Base-by-base conservation (phyloP, 306 rosid genomes). In the Gillenia trifoliata region DNA sequence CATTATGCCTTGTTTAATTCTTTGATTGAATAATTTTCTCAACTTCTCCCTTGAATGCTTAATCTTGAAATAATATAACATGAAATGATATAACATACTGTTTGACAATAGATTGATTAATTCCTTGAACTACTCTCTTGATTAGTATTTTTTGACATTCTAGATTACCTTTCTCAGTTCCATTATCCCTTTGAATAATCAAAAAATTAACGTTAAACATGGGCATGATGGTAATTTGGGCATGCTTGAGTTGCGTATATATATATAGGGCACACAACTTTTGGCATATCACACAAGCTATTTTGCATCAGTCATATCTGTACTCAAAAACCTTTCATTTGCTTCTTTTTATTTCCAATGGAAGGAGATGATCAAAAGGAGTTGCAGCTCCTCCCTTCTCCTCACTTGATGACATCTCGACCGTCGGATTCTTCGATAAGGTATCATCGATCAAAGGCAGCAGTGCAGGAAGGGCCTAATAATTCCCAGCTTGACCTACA, bases 341-440 rank as follows among this genome's bases (percentile, higher is more conserved):
- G 26, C 43, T n/a, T 50, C 31, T 47, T 30, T 33, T 54, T 64
- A 57, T 45, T 59, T 36, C n/a, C 80, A 68, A 93, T 93, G 97
- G 98, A 89, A 84, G 86, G 85, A 60, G 86, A 85, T 68, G 81
- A 85, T 52, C 90, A 87, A 64, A 90, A 85, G 60, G 98, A 90
- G 86, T 79, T 94, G n/a, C 88, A 94, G 72, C 92, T 94, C 38
- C 89, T 94, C 2, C 98, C 98, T 1, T 74, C 89, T 4, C 84
- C 92, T 11, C 86, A 67, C 26, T 34, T 87, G 7, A 57, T 57
- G 34, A 60, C 83, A 5, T 66, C 76, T 9, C 83, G 64, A 6
- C 66, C 86, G 50, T 67, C 85, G 10, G 91, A 85, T 25, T 89
- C 92, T 22, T 75, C 90, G 1, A 70, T 83, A 6, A 79, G 90